phyloP scores from a whole-genome alignment of 2,329 filamentous ascomycete species.

The Capronia epimyces region DNA sequence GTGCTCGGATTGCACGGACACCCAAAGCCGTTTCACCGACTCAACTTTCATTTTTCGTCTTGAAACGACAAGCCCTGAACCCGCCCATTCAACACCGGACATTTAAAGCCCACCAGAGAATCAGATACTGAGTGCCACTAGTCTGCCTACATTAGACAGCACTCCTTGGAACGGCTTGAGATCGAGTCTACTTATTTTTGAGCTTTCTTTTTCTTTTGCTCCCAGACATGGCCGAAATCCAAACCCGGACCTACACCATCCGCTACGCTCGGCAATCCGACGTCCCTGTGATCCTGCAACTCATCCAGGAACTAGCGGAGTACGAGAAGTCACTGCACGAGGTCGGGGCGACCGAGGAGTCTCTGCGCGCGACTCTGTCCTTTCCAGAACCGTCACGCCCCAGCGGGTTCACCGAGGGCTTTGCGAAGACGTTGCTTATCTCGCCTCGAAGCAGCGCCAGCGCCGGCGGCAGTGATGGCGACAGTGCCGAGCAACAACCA shows the following conservation, averaged over 20 bases:
- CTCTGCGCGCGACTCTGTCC: conserved; percentile 68
- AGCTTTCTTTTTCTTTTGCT: too few species aligned
- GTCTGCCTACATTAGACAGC: too few species aligned
- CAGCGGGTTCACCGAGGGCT: conserved; percentile 44
- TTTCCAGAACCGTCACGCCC: conserved; percentile 53
- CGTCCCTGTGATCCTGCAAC: conserved; percentile 68
- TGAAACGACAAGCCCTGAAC: too few species aligned
- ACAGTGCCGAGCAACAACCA: conserved; percentile 15
- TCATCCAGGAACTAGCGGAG: conserved; percentile 79
- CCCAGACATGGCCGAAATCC: conserved; percentile 22
- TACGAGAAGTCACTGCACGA: conserved; percentile 73
- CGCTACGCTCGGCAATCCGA: conserved; percentile 50
- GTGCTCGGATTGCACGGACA: too few species aligned
- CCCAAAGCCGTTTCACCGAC: too few species aligned
- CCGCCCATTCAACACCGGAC: too few species aligned
- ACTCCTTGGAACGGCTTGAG: too few species aligned
- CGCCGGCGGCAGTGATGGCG: conserved; percentile 37
- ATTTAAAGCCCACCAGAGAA: too few species aligned
- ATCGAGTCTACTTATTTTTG: too few species aligned
- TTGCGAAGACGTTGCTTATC: conserved; percentile 70
- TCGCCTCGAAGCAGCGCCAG: too few species aligned
- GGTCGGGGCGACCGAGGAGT: conserved; percentile 73
- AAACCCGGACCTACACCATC: conserved; percentile 25
- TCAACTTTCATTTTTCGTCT: too few species aligned
- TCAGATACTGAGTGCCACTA: too few species aligned